These are phyloP conservation scores for Thielaviopsis ethacetica DNA, from an alignment of 2,329 filamentous ascomycete genomes.

Conservation along the genomic window DNA sequence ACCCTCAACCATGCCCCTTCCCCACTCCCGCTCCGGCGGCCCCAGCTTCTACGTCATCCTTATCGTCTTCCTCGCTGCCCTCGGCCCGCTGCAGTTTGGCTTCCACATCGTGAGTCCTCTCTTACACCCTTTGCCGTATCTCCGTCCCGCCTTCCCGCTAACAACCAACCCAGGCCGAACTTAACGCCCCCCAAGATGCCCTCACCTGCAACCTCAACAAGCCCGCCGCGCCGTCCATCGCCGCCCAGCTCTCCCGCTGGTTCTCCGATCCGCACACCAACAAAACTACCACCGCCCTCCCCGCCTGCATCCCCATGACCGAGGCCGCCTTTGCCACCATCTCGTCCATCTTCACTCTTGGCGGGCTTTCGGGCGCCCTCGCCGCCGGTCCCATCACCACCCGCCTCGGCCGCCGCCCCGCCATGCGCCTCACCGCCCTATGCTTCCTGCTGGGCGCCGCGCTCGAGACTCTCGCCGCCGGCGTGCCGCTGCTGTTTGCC, in stretches of 20 bases:
- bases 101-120: conserved; percentile 59
- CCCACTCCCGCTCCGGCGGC: conserved; percentile 1
- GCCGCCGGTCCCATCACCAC: conserved; percentile 65
- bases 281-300: conserved; percentile 23
- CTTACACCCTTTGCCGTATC: neutral
- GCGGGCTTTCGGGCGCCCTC: conserved; percentile 72
- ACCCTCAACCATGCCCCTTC: too few relatives aligned
- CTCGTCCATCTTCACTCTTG: conserved; percentile 80
- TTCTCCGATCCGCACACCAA: conserved; percentile 16
- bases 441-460: conserved; percentile 63
- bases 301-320: conserved; percentile 80
- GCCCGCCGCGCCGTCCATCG: conserved; percentile 19
- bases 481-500: conserved; percentile 49
- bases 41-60: conserved; percentile 51
- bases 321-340: conserved; percentile 68
- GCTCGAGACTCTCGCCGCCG: conserved; percentile 55
- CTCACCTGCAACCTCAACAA: conserved; percentile 60
- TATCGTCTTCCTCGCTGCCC: conserved; percentile 57
- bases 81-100: conserved; percentile 86
- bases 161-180: conserved; percentile 77
- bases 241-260: conserved; percentile 16
- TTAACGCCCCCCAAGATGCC: conserved; percentile 89
- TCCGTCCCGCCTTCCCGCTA: too few relatives aligned
- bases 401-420: conserved; percentile 53
- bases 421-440: conserved; percentile 61